Conservation (phyloP, 1,284 basidiomycete genomes). For the Ustilago loliicola region DNA sequence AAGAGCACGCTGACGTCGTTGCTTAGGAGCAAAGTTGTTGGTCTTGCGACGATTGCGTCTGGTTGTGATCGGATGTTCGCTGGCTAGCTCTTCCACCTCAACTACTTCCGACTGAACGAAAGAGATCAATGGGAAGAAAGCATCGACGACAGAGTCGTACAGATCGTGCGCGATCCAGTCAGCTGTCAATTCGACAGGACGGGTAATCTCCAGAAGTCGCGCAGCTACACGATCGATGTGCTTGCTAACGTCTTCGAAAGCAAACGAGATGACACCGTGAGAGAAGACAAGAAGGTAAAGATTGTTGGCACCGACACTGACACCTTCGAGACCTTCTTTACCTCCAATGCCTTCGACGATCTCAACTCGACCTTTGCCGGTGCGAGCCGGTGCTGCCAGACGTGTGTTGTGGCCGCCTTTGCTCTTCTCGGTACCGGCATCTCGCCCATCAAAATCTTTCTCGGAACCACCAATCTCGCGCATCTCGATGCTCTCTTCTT, state of each 20-base stretch:
- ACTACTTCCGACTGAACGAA: constrained; percentile 82
- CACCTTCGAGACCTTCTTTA: constrained; percentile 76
- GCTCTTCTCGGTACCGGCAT: background rate
- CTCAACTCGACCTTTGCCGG: constrained; percentile 71
- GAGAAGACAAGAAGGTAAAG: constrained; percentile 90
- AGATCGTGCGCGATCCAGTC: constrained; percentile 95
- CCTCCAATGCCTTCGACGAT: constrained; percentile 75
- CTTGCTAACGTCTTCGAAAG: constrained; percentile 90
- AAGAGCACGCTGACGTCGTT: constrained; percentile 43
- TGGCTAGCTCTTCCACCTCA: constrained; percentile 51
- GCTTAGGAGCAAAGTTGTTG: constrained; percentile 53
- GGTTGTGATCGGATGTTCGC: constrained; percentile 23
- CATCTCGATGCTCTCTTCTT: constrained; percentile 44
- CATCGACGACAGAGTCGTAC: constrained; percentile 92
- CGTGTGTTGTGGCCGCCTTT: constrained; percentile 24
- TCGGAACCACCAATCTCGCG: constrained; percentile 18
- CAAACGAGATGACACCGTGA: constrained; percentile 91
- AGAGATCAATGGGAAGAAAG: constrained; percentile 88
- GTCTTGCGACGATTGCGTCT: constrained; percentile 21
- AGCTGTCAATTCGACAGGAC: constrained; percentile 56
- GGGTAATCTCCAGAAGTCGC: constrained; percentile 73
- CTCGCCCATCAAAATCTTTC: background rate
- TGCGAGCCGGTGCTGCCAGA: constrained; percentile 37
- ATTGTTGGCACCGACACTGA: constrained; percentile 82
- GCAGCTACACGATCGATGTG: constrained; percentile 85